Conservation (phyloP, 208 protist genomes). For the Trypanosoma caninum region DNA sequence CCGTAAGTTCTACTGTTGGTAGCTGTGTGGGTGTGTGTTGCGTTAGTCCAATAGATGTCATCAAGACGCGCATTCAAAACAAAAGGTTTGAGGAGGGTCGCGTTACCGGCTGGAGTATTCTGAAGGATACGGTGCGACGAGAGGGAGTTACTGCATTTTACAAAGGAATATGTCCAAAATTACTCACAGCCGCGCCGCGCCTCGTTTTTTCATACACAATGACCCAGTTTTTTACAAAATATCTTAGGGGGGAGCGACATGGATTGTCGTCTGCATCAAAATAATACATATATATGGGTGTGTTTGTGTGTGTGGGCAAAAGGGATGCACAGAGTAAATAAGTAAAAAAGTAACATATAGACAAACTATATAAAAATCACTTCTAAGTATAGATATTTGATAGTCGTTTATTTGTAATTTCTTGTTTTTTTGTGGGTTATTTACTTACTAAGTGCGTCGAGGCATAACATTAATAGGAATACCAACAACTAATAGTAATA, state of each 20-base stretch:
- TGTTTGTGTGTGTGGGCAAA: no score
- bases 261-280: background rate
- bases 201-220: slow-evolving; percentile 87
- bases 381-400: no score
- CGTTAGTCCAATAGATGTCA: slow-evolving; percentile 73
- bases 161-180: slow-evolving; percentile 81
- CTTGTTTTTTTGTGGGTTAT: no score
- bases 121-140: slow-evolving; percentile 35
- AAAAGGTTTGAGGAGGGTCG: slow-evolving; percentile 40
- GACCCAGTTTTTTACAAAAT: slow-evolving; percentile 73
- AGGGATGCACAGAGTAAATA: no score
- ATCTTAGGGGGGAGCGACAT: slow-evolving; percentile 25
- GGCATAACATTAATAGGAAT: no score
- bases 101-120: slow-evolving; percentile 45
- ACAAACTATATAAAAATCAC: no score
- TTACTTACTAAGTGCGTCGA: no score
- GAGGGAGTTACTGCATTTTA: slow-evolving; percentile 79
- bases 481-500: no score
- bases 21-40: slow-evolving; percentile 52
- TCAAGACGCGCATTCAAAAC: slow-evolving; percentile 83
- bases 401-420: no score
- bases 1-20: slow-evolving; percentile 55
- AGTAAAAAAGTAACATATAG: no score
- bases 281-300: no score
- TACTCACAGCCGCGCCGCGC: slow-evolving; percentile 66